Percentiles rank a stretch among this genome's conserved stretches.
These are phyloP conservation scores for Spergularia bocconei DNA, from an alignment of 148 eudicot species.

Conservation along the genomic window DNA sequence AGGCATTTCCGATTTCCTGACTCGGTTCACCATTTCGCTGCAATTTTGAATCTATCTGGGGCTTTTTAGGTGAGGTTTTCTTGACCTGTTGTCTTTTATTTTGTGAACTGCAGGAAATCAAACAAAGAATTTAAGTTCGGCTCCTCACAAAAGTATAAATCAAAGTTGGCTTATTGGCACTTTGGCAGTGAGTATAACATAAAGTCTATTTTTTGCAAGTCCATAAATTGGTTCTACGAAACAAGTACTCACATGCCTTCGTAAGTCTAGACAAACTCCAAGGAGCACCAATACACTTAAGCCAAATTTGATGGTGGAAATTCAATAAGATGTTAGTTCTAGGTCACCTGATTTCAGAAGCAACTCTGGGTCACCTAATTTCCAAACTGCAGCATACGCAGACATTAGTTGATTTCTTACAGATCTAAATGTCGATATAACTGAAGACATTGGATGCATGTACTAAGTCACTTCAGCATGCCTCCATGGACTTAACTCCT, in stretches of 20 bases:
- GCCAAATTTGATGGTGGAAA: not conserved
- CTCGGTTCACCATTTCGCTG: constrained; percentile 38
- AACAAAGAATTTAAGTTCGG: not conserved
- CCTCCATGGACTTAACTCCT: not conserved
- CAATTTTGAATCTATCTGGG: constrained; percentile 40
- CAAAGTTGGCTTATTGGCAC: not conserved
- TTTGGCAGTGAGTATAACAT: not conserved
- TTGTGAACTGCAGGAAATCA: constrained; percentile 54
- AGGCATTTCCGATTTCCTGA: constrained; percentile 34
- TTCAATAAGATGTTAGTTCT: too few relatives aligned
- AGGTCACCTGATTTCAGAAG: too few relatives aligned
- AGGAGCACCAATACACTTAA: not conserved
- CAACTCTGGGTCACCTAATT: too few relatives aligned
- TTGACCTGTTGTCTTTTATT: constrained; percentile 51
- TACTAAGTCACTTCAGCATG: not conserved
- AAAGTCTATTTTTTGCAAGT: not conserved
- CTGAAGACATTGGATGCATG: not conserved
- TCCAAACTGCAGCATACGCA: not conserved
- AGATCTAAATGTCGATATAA: not conserved
- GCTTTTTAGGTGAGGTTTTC: constrained; percentile 44
- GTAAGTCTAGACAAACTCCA: too few relatives aligned
- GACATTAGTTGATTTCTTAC: not conserved
- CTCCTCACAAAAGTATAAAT: constrained; percentile 11
- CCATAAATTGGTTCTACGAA: not conserved
- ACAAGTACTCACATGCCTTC: not conserved